These are phyloP conservation scores for Hymenoscyphus infarciens DNA, from an alignment of 2,329 filamentous ascomycete genomes.

Conservation along the genomic window DNA sequence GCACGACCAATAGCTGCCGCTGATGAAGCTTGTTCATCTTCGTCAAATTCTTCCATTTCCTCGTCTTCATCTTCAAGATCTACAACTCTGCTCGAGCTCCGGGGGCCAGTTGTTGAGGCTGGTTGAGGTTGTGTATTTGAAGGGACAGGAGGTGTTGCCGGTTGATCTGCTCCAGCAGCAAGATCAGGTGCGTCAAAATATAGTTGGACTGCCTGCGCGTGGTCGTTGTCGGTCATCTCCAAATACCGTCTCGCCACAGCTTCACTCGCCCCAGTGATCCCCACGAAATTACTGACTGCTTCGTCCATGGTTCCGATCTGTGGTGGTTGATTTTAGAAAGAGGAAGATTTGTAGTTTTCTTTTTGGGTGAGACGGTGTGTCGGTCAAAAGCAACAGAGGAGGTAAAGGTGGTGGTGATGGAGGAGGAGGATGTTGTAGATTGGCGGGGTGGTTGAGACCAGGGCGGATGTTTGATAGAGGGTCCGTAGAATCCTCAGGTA, in stretches of 20 bases:
- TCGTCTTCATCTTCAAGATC: constrained; percentile 73
- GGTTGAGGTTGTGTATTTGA: constrained; percentile 28
- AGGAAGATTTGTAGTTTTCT: not conserved
- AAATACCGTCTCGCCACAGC: constrained; percentile 79
- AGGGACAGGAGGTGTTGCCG: constrained; percentile 31
- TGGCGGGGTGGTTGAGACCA: not conserved
- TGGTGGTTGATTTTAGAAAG: not conserved
- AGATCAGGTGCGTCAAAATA: constrained; percentile 87
- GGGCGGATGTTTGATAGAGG: not conserved
- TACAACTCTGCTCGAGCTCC: constrained; percentile 59
- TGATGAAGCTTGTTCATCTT: constrained; percentile 33
- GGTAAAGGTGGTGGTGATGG: not conserved
- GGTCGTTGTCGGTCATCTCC: constrained; percentile 76
- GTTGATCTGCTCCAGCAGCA: constrained; percentile 33
- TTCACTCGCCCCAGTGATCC: constrained; percentile 73
- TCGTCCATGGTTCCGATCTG: constrained; percentile 44
- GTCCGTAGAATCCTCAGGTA: too few relatives aligned
- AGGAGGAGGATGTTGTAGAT: not conserved
- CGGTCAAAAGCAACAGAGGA: not conserved
- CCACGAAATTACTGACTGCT: constrained; percentile 67
- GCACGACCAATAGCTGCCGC: constrained; percentile 41
- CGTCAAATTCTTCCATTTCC: constrained; percentile 41
- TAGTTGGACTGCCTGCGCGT: constrained; percentile 82
- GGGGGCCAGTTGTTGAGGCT: constrained; percentile 34
- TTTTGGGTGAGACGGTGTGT: not conserved